A percentile compares a stretch with the other conserved stretches of the same genome.
phyloP scores from a whole-genome alignment of 257 asterid genomes.

The Ballota nigra region DNA sequence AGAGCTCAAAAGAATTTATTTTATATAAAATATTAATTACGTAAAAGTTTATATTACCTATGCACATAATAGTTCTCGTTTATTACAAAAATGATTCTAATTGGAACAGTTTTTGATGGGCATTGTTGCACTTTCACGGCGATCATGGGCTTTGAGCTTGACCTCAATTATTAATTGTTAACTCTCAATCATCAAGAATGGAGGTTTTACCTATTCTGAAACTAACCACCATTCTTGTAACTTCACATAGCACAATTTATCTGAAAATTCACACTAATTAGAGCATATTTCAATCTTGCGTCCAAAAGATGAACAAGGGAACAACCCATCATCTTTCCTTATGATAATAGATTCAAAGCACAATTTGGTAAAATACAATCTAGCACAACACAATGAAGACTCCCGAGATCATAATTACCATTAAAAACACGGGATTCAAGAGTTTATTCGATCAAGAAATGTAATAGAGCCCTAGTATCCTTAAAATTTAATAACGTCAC shows the following conservation, averaged over 20 bases:
- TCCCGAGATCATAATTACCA: not conserved
- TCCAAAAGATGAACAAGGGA: not conserved
- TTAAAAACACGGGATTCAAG: not conserved
- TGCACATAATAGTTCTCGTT: no score
- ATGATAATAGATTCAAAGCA: not conserved
- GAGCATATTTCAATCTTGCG: not conserved
- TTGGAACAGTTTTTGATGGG: not conserved
- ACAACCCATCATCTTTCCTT: not conserved
- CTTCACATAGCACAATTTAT: not conserved
- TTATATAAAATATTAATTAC: not conserved
- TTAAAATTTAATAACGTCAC: not conserved
- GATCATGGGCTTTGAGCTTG: not conserved
- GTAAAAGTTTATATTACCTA: not conserved
- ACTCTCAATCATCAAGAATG: not conserved
- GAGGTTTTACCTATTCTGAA: not conserved
- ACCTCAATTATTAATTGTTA: not conserved
- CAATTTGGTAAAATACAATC: not conserved
- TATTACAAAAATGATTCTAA: no score
- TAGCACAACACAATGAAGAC: not conserved
- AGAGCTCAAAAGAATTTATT: not conserved
- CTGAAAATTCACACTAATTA: not conserved
- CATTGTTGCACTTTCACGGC: not conserved
- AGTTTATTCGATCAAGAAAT: conserved; percentile 15
- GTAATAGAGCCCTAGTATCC: conserved; percentile 2
- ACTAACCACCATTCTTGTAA: not conserved